Evolutionary conservation across 73 alveolate genomes (phyloP).

Genomic region (Blepharisma stoltei): DNA sequence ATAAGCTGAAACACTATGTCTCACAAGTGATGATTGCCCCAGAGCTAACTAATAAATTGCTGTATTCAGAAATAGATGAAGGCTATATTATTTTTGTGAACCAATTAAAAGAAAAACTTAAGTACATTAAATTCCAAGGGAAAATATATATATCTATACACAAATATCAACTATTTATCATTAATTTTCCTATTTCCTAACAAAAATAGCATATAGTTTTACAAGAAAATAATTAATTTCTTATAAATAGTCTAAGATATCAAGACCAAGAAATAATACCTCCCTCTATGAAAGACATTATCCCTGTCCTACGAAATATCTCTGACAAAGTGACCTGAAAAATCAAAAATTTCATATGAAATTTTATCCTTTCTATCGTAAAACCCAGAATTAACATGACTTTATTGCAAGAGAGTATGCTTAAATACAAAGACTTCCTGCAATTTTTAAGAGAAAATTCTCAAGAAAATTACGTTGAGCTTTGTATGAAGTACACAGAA

Average conservation of each 20-base stretch:
- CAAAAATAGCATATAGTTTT: no score
- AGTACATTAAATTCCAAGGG: not conserved
- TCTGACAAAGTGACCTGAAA: conserved; percentile 47
- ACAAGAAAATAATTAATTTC: no score
- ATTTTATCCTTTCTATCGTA: conserved; percentile 42
- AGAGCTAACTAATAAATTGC: conserved; percentile 42
- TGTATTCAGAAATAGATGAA: conserved; percentile 55
- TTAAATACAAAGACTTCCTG: conserved; percentile 47
- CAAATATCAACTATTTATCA: no score
- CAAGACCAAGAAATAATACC: conserved; percentile 22
- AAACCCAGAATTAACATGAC: conserved; percentile 64
- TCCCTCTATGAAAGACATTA: conserved; percentile 36
- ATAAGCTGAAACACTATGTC: conserved; percentile 44
- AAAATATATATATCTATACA: no score
- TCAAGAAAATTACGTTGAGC: conserved; percentile 54
- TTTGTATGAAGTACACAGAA: conserved; percentile 50
- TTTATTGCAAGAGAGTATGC: conserved; percentile 51
- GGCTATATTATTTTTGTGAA: conserved; percentile 55
- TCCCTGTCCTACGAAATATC: conserved; percentile 61
- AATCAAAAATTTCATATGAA: conserved; percentile 45
- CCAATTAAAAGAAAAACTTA: conserved; percentile 37
- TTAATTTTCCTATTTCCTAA: no score
- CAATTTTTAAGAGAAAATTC: conserved; percentile 44
- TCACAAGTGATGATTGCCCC: conserved; percentile 44
- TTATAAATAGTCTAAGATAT: no score